Percentiles rank a stretch among this genome's conserved stretches.
Conservation (phyloP, 495 filamentous ascomycete genomes). For the Bryoglossum gracile region DNA sequence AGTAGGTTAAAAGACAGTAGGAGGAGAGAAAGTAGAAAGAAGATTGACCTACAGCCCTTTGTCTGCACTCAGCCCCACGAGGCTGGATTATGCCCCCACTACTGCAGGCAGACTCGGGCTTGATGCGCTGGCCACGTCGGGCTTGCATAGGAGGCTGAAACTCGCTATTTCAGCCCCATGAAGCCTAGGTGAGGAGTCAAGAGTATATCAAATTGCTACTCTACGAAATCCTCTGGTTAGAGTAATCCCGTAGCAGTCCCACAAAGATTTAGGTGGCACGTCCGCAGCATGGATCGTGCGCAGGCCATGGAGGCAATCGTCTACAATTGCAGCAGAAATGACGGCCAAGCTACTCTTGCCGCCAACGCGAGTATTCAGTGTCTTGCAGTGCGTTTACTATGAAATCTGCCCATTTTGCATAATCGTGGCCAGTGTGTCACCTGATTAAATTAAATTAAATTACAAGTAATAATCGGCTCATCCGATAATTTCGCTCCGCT, state of each 20-base stretch:
- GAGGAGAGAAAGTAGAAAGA: background rate
- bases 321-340: slow-evolving; percentile 1
- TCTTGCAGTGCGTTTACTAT: slow-evolving; percentile 1
- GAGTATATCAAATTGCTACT: background rate
- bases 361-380: background rate
- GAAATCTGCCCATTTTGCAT: background rate
- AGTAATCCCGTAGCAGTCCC: background rate
- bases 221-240: slow-evolving; percentile 7
- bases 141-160: slow-evolving; percentile 3
- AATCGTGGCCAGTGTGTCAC: too few relatives aligned
- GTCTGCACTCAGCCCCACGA: background rate
- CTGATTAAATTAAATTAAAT: too few relatives aligned
- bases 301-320: slow-evolving; percentile 5
- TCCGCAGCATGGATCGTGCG: background rate
- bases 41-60: background rate
- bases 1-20: background rate
- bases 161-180: slow-evolving; percentile 1
- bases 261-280: background rate
- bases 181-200: background rate
- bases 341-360: background rate
- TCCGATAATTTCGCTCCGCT: too few relatives aligned
- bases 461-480: too few relatives aligned
- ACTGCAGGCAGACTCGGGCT: slow-evolving; percentile 8
- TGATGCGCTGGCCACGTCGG: slow-evolving; percentile 3
- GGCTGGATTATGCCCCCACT: background rate